Base-by-base conservation (phyloP, 2,329 filamentous ascomycete genomes). In the Didymella pinodella region DNA sequence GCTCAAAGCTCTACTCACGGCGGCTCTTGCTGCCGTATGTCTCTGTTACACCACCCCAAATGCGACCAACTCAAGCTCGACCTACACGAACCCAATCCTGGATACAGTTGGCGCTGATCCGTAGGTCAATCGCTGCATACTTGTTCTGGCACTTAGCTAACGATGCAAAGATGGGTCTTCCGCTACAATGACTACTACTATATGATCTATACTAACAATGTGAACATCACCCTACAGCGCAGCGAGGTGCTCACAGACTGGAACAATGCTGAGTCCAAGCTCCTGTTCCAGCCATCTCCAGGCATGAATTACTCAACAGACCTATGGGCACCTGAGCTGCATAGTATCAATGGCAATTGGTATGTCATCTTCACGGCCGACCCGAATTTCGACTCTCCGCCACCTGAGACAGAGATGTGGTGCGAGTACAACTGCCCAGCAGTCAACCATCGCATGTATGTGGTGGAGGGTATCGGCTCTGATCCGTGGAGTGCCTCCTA, bases 361-460 rank as follows among this genome's bases (percentile, higher is more conserved):
- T 84, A 83, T 64, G 74, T 84, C 51, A 83, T 84, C 62, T 84
- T 84, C 71, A 84, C 81, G 2, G 82, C 80, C 5, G 81, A 84
- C 58, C 80, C 81, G 2, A 77, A 78, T 57, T 66, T 69, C 31
- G 82, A 84, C 65, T 72, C 70, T 3, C 81, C 82, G 1, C 77
- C 81, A 0, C 81, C 81, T 0, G 77, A 81, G 56, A 74, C 78
- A 5, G 81, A 83, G 56, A 81, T 82, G 76, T 77, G 76, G 65
- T 83, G 81, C 66, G 74, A 78, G 38, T 83, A 76, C 67, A 79
- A 75, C 58, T 84, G 82, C 58, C 81, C 82, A 3, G 82, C 82
- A 1, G 79, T 84, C 14, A 75, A 82, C 60, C 82, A 84, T 65
- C 67, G 82, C 20, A 84, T 84, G 82, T 83, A 79, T 64, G 80